phyloP scores from a whole-genome alignment of 2,329 filamentous ascomycete species.

The Colletotrichum eremochloae region DNA sequence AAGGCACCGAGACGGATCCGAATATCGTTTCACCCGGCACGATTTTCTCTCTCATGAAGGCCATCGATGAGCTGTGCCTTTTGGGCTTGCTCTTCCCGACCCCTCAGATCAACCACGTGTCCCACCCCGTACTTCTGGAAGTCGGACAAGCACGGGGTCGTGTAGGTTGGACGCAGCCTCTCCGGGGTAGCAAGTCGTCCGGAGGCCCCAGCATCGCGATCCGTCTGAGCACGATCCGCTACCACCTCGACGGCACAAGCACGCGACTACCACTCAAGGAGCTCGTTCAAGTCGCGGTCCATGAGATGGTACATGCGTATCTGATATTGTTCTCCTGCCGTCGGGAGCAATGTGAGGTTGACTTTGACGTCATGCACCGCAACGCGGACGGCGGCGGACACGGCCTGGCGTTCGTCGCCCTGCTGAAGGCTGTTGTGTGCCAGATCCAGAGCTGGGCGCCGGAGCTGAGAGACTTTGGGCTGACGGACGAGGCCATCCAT shows the following conservation, averaged over 20 bases:
- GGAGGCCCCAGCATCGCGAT: conserved; percentile 34
- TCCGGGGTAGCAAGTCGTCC: conserved; percentile 20
- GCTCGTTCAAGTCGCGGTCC: conserved; percentile 50
- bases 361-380: conserved; percentile 35
- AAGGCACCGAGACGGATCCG: conserved; percentile 23
- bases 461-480: conserved; percentile 21
- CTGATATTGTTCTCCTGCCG: conserved; percentile 35
- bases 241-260: conserved; percentile 13
- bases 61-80: conserved; percentile 35
- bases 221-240: conserved; percentile 39
- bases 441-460: conserved; percentile 35
- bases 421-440: conserved; percentile 31
- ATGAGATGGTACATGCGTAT: conserved; percentile 44
- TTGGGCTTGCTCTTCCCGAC: conserved; percentile 33
- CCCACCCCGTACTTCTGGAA: conserved; percentile 33
- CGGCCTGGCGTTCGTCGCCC: conserved; percentile 36
- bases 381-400: conserved; percentile 31
- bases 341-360: conserved; percentile 22
- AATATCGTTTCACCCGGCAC: conserved; percentile 19
- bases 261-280: conserved; percentile 45
- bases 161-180: conserved; percentile 37
- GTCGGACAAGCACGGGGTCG: conserved; percentile 32
- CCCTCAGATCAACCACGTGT: conserved; percentile 30
- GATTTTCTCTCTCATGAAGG: conserved; percentile 34
- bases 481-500: conserved; percentile 35